Conservation (phyloP, 2,329 filamentous ascomycete genomes). For the Sporothrix dimorphospora region DNA sequence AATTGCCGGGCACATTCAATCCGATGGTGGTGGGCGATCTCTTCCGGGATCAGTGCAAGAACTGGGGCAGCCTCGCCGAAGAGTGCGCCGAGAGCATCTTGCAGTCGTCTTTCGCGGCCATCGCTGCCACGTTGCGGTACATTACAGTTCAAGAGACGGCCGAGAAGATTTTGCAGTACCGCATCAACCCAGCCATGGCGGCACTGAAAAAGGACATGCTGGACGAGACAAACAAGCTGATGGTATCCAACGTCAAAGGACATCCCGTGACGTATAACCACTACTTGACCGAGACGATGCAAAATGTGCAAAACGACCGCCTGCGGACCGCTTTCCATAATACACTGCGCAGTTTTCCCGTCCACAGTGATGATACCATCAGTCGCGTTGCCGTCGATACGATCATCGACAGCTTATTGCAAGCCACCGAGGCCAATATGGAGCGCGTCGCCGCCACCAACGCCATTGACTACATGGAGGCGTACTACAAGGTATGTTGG, state of each 20-base stretch:
- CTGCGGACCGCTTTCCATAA: neutral
- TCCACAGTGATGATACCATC: neutral
- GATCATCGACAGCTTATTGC: neutral
- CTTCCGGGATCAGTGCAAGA: constrained; percentile 41
- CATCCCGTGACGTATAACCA: constrained; percentile 49
- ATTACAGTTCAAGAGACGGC: constrained; percentile 36
- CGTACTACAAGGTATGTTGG: constrained; percentile 55
- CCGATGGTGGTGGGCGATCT: constrained; percentile 42
- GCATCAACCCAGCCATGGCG: constrained; percentile 36
- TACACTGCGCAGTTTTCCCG: neutral
- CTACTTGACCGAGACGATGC: constrained; percentile 43
- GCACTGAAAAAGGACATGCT: constrained; percentile 32
- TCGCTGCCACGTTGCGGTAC: constrained; percentile 34
- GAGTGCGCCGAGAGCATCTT: constrained; percentile 34
- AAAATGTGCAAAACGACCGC: constrained; percentile 37
- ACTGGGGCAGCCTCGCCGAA: constrained; percentile 38
- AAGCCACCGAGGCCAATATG: constrained; percentile 40
- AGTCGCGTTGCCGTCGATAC: neutral
- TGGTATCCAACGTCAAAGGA: constrained; percentile 36
- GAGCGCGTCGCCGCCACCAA: constrained; percentile 44
- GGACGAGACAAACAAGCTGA: constrained; percentile 36
- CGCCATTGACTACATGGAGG: constrained; percentile 46
- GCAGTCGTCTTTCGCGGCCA: constrained; percentile 31
- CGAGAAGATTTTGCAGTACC: constrained; percentile 26
- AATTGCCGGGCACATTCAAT: constrained; percentile 44